Conservation (phyloP, 192 early-diverging fungal genomes). For the Entophlyctis luteolus region DNA sequence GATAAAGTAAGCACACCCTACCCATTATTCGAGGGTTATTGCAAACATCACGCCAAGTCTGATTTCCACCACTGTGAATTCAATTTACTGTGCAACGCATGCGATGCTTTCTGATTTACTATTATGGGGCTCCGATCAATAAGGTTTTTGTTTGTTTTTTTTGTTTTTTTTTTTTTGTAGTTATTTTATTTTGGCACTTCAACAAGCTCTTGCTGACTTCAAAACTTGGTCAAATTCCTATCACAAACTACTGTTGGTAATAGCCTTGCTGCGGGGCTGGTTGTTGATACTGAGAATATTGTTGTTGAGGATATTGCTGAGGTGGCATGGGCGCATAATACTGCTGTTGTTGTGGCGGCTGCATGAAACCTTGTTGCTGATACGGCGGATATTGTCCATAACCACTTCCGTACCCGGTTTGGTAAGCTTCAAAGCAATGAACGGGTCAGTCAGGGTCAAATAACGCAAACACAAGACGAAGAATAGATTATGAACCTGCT, state of each 20-base stretch:
- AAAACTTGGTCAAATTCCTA: not conserved
- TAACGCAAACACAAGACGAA: not conserved
- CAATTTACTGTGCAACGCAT: no score
- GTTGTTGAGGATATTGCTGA: not conserved
- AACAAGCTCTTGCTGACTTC: no score
- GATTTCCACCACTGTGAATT: no score
- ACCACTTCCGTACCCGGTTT: not conserved
- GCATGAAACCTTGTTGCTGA: slow-evolving; percentile 15
- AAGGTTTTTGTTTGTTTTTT: no score
- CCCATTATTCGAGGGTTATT: no score
- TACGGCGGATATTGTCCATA: slow-evolving; percentile 3
- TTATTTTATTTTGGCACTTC: no score
- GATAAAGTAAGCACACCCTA: no score
- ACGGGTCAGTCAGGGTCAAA: not conserved
- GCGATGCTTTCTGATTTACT: no score
- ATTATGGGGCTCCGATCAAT: no score
- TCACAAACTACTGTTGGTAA: slow-evolving; percentile 1
- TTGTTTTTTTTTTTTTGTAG: no score
- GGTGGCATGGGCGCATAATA: slow-evolving; percentile 2
- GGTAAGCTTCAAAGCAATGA: not conserved
- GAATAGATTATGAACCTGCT: no score
- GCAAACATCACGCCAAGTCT: no score
- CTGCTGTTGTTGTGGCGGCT: slow-evolving; percentile 16
- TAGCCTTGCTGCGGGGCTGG: not conserved
- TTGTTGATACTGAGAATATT: not conserved